Conservation (phyloP, 2,329 filamentous ascomycete genomes). For the Metarhizium guizhouense region DNA sequence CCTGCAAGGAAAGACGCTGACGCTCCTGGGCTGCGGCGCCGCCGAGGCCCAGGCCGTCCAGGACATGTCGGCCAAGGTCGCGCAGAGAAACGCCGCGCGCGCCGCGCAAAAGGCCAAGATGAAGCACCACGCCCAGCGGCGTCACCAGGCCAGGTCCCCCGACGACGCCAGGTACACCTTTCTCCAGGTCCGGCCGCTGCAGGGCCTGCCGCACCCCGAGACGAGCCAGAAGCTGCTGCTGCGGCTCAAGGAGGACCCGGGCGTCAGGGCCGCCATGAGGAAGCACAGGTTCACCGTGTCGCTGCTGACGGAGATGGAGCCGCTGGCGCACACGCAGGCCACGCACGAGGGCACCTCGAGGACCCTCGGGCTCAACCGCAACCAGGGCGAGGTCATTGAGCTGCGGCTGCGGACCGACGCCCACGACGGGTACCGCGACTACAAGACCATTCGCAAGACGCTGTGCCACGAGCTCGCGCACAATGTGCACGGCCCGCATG, state of each 20-base stretch:
- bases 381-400: slow-evolving; percentile 83
- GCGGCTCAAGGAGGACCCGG: slow-evolving; percentile 71
- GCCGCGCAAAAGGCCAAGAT: slow-evolving; percentile 20
- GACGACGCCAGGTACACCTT: slow-evolving; percentile 74
- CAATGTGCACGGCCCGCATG: slow-evolving; percentile 79
- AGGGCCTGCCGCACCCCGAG: slow-evolving; percentile 67
- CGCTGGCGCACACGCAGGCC: slow-evolving; percentile 62
- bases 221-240: slow-evolving; percentile 64
- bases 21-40: slow-evolving; percentile 54
- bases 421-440: slow-evolving; percentile 88
- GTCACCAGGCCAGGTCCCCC: slow-evolving; percentile 10
- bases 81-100: slow-evolving; percentile 36
- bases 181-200: slow-evolving; percentile 62
- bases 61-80: slow-evolving; percentile 37
- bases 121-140: slow-evolving; percentile 11
- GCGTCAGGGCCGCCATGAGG: slow-evolving; percentile 75
- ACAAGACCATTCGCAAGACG: slow-evolving; percentile 82
- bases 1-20: slow-evolving; percentile 50
- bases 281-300: slow-evolving; percentile 79
- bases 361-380: slow-evolving; percentile 79
- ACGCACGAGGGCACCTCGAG: slow-evolving; percentile 66
- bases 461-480: slow-evolving; percentile 93
- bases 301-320: slow-evolving; percentile 92
- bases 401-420: slow-evolving; percentile 84
- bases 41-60: slow-evolving; percentile 50